Conservation (phyloP, 2,329 filamentous ascomycete genomes). For the Sclerotinia spermophila region DNA sequence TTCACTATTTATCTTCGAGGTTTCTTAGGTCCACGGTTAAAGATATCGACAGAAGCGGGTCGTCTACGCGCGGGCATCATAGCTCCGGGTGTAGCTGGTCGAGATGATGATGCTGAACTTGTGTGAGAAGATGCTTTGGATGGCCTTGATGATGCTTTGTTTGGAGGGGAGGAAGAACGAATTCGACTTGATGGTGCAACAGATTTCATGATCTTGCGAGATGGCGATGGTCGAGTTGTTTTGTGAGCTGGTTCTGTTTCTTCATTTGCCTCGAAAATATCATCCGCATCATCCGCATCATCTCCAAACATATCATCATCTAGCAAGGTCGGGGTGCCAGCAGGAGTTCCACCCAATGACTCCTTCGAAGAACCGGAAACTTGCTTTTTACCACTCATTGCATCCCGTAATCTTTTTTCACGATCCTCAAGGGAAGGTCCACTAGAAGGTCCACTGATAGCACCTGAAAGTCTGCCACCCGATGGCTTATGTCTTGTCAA, state of each 20-base stretch:
- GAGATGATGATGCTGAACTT: conserved; percentile 7
- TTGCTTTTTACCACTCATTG: conserved; percentile 23
- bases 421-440: conserved; percentile 38
- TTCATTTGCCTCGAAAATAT: conserved; percentile 29
- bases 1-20: conserved; percentile 10
- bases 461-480: conserved; percentile 21
- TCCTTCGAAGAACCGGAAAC: conserved; percentile 15
- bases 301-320: conserved; percentile 27
- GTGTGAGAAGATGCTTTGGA: not conserved
- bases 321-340: conserved; percentile 14
- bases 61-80: conserved; percentile 15
- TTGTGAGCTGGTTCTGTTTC: not conserved
- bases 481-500: conserved; percentile 36
- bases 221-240: conserved; percentile 10
- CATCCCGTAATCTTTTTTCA: conserved; percentile 36
- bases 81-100: not conserved
- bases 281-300: conserved; percentile 27
- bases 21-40: conserved; percentile 20
- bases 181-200: conserved; percentile 14
- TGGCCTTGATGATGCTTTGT: not conserved
- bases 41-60: conserved; percentile 8
- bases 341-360: conserved; percentile 26
- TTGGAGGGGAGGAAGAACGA: not conserved
- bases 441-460: conserved; percentile 21
- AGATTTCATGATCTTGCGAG: conserved; percentile 7